Base-by-base conservation (phyloP, 345 rosid species). In the Salix udensis region DNA sequence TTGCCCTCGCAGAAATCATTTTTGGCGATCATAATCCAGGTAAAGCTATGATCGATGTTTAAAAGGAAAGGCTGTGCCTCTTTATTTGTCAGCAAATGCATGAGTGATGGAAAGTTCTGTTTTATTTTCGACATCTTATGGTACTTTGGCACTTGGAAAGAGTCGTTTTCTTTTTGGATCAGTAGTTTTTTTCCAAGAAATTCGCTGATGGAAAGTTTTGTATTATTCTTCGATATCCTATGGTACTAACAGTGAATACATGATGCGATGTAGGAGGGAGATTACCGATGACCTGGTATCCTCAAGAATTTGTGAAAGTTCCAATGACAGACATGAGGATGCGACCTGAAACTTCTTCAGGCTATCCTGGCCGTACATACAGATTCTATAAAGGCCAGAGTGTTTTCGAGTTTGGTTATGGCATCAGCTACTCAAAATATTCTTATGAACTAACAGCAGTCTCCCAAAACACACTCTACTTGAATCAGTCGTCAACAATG, bases 21-120 rank as follows among this genome's bases (percentile, higher is more conserved):
- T 91, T 91, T 44, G 98, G 98, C 31, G 93, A 93, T 23, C 94
- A 91, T 78, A 95, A 95, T 76, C 98, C 97, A 37, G 97, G 97
- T 91, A 50, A 85, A 75, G 64, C 67, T 77, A 48, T 67, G 7
- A 34, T 31, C 62, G n/a, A 28, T 72, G 4, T 55, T 40, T n/a
- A 16, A 31, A 65, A 39, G 31, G 44, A 55, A n/a, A 3, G 11
- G 15, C 48, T 50, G 5, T 67, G 36, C 23, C 24, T 11, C 65
- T 18, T 36, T 52, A 73, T 42, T 61, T 42, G 39, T 58, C 9
- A 30, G 39, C 44, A 74, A 74, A 30, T 62, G 18, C 9, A 2
- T 64, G 39, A 64, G 37, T n/a, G 11, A n/a, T 3, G 0, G 28
- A n/a, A 8, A 21, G 5, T n/a, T 4, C 18, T 26, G 16, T 23